Conservation (phyloP, 2,329 filamentous ascomycete species). For the Pyrenophora seminiperda region DNA sequence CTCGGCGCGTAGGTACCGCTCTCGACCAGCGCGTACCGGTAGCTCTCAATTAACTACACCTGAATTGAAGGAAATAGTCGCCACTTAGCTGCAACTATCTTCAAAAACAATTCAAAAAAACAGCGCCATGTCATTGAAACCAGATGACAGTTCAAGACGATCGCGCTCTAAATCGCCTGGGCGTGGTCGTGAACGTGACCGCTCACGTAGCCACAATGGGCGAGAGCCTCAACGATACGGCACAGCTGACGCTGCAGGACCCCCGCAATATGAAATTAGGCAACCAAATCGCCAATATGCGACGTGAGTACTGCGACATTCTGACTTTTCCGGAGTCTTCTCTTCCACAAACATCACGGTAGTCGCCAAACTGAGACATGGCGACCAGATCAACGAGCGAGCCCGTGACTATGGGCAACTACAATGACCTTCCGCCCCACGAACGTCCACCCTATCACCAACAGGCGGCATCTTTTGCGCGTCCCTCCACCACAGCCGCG, state of each 20-base stretch:
- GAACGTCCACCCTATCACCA: constrained; percentile 49
- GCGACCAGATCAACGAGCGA: constrained; percentile 37
- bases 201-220: constrained; percentile 49
- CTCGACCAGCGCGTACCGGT: no score
- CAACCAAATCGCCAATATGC: constrained; percentile 45
- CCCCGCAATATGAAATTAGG: constrained; percentile 50
- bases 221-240: constrained; percentile 44
- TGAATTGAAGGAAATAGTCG: background rate
- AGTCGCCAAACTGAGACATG: constrained; percentile 41
- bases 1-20: constrained; percentile 6
- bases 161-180: constrained; percentile 52
- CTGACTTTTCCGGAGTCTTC: background rate
- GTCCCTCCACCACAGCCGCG: constrained; percentile 19
- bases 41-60: no score
- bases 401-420: constrained; percentile 53
- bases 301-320: constrained; percentile 36
- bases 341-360: constrained; percentile 6
- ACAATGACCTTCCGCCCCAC: constrained; percentile 51
- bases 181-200: constrained; percentile 45
- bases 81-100: background rate
- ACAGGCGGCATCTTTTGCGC: constrained; percentile 11
- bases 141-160: constrained; percentile 49
- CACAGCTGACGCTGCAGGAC: constrained; percentile 39
- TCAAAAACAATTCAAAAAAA: background rate
- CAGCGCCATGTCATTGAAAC: constrained; percentile 47